Percentiles rank a stretch among this genome's conserved stretches.
These are phyloP conservation scores for Adenanthera pavonina DNA, from an alignment of 306 rosid genomes.

Conservation along the genomic window DNA sequence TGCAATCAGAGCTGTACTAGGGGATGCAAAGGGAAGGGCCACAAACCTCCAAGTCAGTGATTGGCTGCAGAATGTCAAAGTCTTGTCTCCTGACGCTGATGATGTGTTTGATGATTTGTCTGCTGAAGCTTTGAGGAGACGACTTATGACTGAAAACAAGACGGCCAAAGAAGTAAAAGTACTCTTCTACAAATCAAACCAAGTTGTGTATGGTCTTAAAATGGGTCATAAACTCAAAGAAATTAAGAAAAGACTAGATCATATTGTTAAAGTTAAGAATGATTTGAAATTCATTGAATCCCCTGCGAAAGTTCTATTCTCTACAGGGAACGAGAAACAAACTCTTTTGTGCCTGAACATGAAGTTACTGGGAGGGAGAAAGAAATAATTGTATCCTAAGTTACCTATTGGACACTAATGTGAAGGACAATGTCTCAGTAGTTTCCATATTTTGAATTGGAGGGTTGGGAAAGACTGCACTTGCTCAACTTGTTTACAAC, in stretches of 20 bases:
- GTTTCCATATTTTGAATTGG: slow-evolving; percentile 15
- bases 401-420: background rate
- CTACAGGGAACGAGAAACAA: background rate
- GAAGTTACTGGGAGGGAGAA: slow-evolving; percentile 1
- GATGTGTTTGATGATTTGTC: slow-evolving; percentile 2
- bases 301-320: background rate
- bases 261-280: background rate
- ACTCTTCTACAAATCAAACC: background rate
- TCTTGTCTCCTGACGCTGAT: background rate
- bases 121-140: background rate
- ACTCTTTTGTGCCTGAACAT: background rate
- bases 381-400: background rate
- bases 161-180: background rate
- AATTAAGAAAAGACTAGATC: background rate
- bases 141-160: background rate
- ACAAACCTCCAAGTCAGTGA: background rate
- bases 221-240: background rate
- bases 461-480: slow-evolving; percentile 36
- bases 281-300: background rate
- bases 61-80: background rate
- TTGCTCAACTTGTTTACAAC: slow-evolving; percentile 22
- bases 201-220: too few species aligned
- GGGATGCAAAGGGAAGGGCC: background rate
- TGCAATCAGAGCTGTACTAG: background rate
- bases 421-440: background rate